These are phyloP conservation scores for Phytophthora cactorum DNA, from an alignment of 352 stramenopile species.

Conservation along the genomic window DNA sequence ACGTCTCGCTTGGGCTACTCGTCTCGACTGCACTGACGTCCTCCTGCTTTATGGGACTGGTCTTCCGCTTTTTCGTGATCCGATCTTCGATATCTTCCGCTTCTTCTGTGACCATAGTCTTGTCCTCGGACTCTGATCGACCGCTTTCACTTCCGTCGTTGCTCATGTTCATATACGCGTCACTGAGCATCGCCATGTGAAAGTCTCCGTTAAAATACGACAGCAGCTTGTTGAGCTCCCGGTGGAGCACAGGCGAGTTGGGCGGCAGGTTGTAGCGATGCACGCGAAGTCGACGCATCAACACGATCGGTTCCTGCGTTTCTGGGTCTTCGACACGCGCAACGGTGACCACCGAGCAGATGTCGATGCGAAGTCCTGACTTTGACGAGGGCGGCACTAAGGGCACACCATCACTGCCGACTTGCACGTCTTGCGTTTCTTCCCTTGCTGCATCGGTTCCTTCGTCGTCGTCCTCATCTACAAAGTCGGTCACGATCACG, in stretches of 20 bases:
- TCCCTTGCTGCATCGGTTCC: constrained; percentile 16
- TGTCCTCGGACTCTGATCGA: constrained; percentile 20
- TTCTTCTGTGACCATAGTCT: constrained; percentile 5
- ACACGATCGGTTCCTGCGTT: constrained; percentile 32
- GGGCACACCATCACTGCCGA: constrained; percentile 25
- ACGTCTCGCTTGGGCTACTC: constrained; percentile 16
- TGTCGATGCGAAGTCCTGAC: constrained; percentile 38
- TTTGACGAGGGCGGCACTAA: constrained; percentile 15
- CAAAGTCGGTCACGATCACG: constrained; percentile 50
- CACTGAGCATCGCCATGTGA: constrained; percentile 51
- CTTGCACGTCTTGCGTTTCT: constrained; percentile 16
- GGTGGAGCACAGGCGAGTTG: constrained; percentile 44
- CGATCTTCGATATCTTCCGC: constrained; percentile 11
- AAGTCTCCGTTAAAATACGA: constrained; percentile 59
- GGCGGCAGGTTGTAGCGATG: constrained; percentile 57
- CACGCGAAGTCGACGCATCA: constrained; percentile 47
- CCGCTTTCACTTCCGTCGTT: constrained; percentile 27
- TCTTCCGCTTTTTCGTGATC: constrained; percentile 33
- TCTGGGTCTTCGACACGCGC: constrained; percentile 30
- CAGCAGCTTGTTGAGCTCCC: constrained; percentile 44
- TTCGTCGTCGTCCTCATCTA: constrained; percentile 54
- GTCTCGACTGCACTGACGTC: constrained; percentile 8
- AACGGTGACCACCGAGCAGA: constrained; percentile 38
- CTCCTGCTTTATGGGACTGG: constrained; percentile 13
- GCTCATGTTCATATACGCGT: constrained; percentile 37